phyloP scores from a whole-genome alignment of 2,329 filamentous ascomycete genomes.

The Colletotrichum sp. region DNA sequence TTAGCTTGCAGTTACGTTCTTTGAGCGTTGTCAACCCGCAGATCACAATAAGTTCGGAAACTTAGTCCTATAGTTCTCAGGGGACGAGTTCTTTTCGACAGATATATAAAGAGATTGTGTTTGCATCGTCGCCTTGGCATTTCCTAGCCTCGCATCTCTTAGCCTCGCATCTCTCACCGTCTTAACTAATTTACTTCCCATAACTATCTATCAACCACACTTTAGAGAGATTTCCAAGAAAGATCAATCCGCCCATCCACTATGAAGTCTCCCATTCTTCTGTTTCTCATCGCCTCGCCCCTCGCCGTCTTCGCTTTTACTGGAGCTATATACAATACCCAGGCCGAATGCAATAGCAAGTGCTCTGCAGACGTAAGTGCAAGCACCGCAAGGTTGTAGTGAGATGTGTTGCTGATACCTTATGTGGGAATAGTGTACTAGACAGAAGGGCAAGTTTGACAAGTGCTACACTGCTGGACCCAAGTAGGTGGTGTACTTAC shows the following conservation, averaged over 20 bases:
- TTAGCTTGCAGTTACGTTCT: neutral
- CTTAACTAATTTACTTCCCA: rapidly evolving
- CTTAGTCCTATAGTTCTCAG: neutral
- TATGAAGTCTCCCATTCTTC: neutral
- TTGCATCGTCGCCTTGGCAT: neutral
- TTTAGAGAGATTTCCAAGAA: neutral
- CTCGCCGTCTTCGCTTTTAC: neutral
- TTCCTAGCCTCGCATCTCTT: neutral
- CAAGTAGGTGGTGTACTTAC: neutral
- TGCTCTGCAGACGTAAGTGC: neutral
- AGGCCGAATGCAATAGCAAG: neutral
- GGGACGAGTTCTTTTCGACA: neutral
- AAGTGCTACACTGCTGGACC: too few species aligned
- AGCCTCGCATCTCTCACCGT: neutral
- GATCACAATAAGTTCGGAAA: neutral
- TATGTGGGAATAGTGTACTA: neutral
- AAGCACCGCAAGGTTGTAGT: neutral
- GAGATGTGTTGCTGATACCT: neutral
- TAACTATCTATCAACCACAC: rapidly evolving
- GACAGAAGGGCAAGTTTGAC: neutral
- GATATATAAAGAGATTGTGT: neutral
- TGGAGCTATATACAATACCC: rapidly evolving
- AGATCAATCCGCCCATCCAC: neutral
- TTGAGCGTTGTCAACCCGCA: neutral
- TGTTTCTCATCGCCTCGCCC: neutral